These are phyloP conservation scores for Boletellus sp. DNA, from an alignment of 1,284 basidiomycete species.

Conservation along the genomic window DNA sequence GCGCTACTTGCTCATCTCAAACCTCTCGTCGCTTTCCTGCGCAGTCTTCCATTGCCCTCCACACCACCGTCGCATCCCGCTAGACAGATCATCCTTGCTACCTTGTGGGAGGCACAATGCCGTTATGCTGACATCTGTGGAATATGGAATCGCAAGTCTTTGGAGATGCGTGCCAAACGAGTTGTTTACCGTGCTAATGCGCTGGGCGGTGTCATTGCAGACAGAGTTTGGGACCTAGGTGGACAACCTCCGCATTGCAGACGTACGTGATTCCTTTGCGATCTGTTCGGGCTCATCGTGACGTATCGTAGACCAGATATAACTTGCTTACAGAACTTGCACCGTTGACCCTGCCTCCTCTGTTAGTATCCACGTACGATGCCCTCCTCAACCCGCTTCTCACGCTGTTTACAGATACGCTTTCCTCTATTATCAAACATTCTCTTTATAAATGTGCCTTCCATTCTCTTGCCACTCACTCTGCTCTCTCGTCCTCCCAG, in stretches of 20 bases:
- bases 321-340: conserved; percentile 57
- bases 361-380: conserved; percentile 54
- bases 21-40: conserved; percentile 14
- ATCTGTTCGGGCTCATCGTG: background rate
- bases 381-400: conserved; percentile 62
- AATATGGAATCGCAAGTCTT: conserved; percentile 64
- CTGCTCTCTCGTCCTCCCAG: conserved; percentile 51
- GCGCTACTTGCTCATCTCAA: too few species aligned
- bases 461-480: conserved; percentile 69
- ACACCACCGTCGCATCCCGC: conserved; percentile 73
- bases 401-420: conserved; percentile 56
- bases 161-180: conserved; percentile 61
- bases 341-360: conserved; percentile 47
- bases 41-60: conserved; percentile 65
- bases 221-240: conserved; percentile 68
- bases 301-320: conserved; percentile 47
- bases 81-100: conserved; percentile 59
- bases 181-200: conserved; percentile 65
- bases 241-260: conserved; percentile 54
- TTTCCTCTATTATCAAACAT: conserved; percentile 71
- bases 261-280: conserved; percentile 45
- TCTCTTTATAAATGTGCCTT: conserved; percentile 82
- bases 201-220: conserved; percentile 57
- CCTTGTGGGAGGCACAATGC: conserved; percentile 58
- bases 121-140: conserved; percentile 84